Evolutionary conservation across 192 early-diverging fungal species (phyloP).

Genomic region (Podila horticola): DNA sequence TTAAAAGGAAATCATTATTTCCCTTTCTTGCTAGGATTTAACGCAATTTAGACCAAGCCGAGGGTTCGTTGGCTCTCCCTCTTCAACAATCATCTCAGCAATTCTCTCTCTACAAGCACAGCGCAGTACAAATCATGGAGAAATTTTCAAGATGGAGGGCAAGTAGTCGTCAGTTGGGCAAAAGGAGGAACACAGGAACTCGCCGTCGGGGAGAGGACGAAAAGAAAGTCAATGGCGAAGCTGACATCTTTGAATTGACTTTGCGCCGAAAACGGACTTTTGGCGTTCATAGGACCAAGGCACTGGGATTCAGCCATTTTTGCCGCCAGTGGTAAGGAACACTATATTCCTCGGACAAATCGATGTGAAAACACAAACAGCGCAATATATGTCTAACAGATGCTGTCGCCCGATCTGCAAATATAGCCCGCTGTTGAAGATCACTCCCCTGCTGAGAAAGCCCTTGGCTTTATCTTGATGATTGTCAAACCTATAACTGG

Average conservation of each 20-base stretch:
- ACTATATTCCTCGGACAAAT: background rate
- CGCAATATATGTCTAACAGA: background rate
- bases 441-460: conserved; percentile 41
- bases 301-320: conserved; percentile 92
- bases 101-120: background rate
- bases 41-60: no score
- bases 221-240: background rate
- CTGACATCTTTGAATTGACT: background rate
- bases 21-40: no score
- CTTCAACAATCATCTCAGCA: background rate
- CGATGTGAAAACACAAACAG: no score
- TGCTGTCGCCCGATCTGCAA: background rate
- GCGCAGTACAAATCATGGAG: conserved; percentile 74
- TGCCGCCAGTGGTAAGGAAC: conserved; percentile 73
- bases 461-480: conserved; percentile 42
- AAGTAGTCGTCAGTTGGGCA: conserved; percentile 23
- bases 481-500: conserved; percentile 59
- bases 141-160: conserved; percentile 91
- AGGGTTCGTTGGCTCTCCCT: no score
- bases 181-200: background rate
- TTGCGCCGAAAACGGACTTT: no score
- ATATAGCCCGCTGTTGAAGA: conserved; percentile 60
- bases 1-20: no score
- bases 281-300: conserved; percentile 66
- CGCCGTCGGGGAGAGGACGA: background rate